Evolutionary conservation across 495 filamentous ascomycete genomes (phyloP), one percentile per base, ranked within the genome.

Genomic region (Aspergillus incahuasiensis): DNA sequence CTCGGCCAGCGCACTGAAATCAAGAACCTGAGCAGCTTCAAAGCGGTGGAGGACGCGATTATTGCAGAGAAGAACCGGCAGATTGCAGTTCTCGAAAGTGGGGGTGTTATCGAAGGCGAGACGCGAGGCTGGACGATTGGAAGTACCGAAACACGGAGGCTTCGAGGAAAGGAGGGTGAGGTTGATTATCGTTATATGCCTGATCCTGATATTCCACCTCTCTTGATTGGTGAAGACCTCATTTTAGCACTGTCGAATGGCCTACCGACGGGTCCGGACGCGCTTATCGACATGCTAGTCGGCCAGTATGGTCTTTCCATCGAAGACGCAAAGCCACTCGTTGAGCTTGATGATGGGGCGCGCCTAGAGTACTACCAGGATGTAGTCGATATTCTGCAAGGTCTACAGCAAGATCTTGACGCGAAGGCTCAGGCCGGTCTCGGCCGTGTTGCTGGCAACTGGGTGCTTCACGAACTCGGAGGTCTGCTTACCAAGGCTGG

Each of bases 161-260:
- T 98, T 15, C 81, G 94, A 58, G 91, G 90, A 11, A 98, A 98
- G 70, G 94, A 98, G 64, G 95, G 94, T 39, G 92, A 96, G 63
- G 90, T 97, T 2, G 94, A 98, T 62, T 98, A 98, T 66, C 79
- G 94, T 42, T 98, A 97, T 68, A 97, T 98, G 95, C 94, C 94
- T 1, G 94, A 99, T 67, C 90, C 94, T 2, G 94, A 99, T 68
- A 73, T 99, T 9, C 80, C 80, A 0, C 89, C 95, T 0, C 75
- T 99, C 9, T 63, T 89, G 4, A 86, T 99, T 58, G 86, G 83
- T 12, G 59, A 80, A 39, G 85, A 88, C 42, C 74, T 97, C 5
- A 71, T 96, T 16, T 63, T 77, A 9, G 71, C 83, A 56, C 74
- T 97, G 9, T 68, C 63, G 7, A 57, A 70, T 4, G 82, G 70